Percentiles rank a stretch among this genome's conserved stretches.
Conservation (phyloP, 148 eudicot genomes). For the Nepenthes gracilis region DNA sequence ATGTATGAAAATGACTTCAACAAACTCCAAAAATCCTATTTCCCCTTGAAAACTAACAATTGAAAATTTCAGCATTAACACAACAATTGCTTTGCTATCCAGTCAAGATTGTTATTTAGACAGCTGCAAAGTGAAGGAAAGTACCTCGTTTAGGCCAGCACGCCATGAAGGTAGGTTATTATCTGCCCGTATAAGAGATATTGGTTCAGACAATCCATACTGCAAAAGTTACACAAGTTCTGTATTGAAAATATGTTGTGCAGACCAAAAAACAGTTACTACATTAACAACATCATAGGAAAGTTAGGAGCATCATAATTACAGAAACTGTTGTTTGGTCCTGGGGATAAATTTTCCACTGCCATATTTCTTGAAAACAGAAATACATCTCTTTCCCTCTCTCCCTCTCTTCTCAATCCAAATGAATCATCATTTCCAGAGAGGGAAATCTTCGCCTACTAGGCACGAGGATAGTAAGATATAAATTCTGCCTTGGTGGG, state of each 20-base stretch:
- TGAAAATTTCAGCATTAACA: too few relatives aligned
- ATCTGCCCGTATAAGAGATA: slow-evolving; percentile 82
- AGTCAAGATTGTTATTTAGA: not conserved
- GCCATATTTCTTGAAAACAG: too few relatives aligned
- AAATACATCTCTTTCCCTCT: too few relatives aligned
- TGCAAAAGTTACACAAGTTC: slow-evolving; percentile 20
- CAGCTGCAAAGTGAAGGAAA: not conserved
- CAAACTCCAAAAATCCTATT: too few relatives aligned
- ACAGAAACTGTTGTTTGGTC: not conserved
- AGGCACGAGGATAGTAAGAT: not conserved
- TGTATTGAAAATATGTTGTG: too few relatives aligned
- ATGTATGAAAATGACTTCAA: too few relatives aligned
- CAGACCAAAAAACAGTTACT: too few relatives aligned
- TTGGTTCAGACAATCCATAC: slow-evolving; percentile 87
- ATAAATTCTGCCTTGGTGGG: not conserved
- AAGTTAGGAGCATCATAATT: not conserved
- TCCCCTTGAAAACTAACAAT: too few relatives aligned
- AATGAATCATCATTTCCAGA: too few relatives aligned
- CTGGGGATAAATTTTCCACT: not conserved
- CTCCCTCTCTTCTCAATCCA: too few relatives aligned
- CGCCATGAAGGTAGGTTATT: slow-evolving; percentile 99
- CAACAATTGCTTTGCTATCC: not conserved
- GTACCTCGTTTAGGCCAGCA: slow-evolving; percentile 80
- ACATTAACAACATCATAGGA: not conserved
- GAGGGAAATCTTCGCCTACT: not conserved